Base-by-base conservation (phyloP, 2,329 filamentous ascomycete genomes). In the Claviceps sp. region DNA sequence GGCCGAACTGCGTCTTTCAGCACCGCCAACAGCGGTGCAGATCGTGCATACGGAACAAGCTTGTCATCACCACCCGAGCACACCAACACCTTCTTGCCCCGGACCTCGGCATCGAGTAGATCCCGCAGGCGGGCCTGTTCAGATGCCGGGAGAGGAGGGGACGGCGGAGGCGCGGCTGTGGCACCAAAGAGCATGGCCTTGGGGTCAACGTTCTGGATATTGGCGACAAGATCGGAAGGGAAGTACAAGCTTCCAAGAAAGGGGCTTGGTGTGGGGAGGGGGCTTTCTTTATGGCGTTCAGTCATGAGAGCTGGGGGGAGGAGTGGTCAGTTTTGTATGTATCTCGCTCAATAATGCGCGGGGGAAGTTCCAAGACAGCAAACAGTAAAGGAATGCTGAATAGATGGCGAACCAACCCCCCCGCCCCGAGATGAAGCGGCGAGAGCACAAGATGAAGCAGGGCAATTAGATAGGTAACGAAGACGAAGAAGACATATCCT, bases 211-310 rank as follows among this genome's bases (percentile, higher is more conserved):
- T 75, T 76, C 22, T 75, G 69, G 34, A 89, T 78, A 0, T 80
- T 75, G 1, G 75, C 68, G 1, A 90, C 68, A 6, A 96, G 75
- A 0, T 80, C 75, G 0, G 68, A 65, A 0, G 91, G 90, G 60
- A 96, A 95, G 61, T 90, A 85, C 41, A 69, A 70, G 53, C 85
- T 89, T 2, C 89, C 88, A 0, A 94, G 62, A 61, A 97, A 94
- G 0, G 75, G 68, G 0, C 10, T 44, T 14, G 72, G 66, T 0
- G 77, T 70, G 13, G 74, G 73, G 2, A 71, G 65, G 0, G 75
- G 77, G 0, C 84, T 85, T 40, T 83, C 72, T 5, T 78, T 73
- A 0, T 91, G 91, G 11, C 93, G 87, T 60, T 91, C 83, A 8
- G 73, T 75, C 81, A 97, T 85, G 16, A 97, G 65, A 19, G 65